A percentile compares a stretch with the other conserved stretches of the same genome.
These are phyloP conservation scores for Pseudozyma hubeiensis DNA, from an alignment of 1,284 basidiomycete genomes.

Conservation along the genomic window DNA sequence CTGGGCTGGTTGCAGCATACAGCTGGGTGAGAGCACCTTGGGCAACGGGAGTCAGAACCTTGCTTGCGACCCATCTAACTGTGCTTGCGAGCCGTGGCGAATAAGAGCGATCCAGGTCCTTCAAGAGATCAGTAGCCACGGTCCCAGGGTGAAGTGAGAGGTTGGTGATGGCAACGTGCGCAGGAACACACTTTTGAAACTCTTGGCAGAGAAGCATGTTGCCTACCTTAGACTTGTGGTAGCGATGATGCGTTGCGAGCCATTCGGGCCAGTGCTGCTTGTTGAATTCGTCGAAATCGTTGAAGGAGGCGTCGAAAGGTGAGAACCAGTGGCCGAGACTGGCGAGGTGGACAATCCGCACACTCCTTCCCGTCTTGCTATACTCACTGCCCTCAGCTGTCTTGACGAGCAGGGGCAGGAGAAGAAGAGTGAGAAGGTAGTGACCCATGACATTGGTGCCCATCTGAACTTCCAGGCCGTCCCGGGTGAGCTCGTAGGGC, in stretches of 20 bases:
- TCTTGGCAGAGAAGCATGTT: conserved; percentile 10
- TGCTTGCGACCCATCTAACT: not conserved
- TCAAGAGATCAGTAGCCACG: not conserved
- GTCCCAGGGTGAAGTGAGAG: conserved; percentile 1
- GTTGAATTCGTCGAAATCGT: not conserved
- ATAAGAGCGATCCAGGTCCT: not conserved
- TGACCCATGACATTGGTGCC: conserved; percentile 8
- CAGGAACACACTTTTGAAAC: not conserved
- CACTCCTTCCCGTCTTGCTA: not conserved
- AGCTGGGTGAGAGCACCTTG: conserved; percentile 3
- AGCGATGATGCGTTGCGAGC: not conserved
- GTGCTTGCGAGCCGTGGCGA: not conserved
- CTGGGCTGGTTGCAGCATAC: conserved; percentile 5
- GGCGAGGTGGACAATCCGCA: not conserved
- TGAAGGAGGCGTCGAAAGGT: not conserved
- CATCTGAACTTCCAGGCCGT: conserved; percentile 6
- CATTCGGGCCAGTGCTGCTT: conserved; percentile 1
- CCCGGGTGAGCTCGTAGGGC: conserved; percentile 1
- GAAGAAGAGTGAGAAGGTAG: not conserved
- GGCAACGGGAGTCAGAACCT: not conserved
- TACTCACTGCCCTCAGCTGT: conserved; percentile 1
- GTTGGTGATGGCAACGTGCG: not conserved
- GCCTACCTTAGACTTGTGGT: not conserved
- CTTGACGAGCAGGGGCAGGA: not conserved
- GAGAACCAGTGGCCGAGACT: not conserved